Percentiles rank a stretch among this genome's conserved stretches.
Evolutionary conservation across 345 rosid species (phyloP).

Genomic region (Euclidium syriacum): DNA sequence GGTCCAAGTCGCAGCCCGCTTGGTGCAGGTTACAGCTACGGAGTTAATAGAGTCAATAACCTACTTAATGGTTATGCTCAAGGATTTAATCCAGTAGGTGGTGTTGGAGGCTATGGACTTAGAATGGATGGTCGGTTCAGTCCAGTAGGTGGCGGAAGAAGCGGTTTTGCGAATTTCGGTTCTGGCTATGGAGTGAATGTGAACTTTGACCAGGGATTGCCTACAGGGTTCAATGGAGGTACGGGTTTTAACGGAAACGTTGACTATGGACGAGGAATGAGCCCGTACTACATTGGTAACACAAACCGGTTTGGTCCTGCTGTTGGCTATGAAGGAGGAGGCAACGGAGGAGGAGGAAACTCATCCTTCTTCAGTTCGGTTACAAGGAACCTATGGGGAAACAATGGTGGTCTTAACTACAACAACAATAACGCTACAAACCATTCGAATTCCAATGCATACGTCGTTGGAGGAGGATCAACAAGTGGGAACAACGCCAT

Average conservation of each 20-base stretch:
- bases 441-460: conserved; percentile 37
- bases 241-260: conserved; percentile 51
- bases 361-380: conserved; percentile 60
- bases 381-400: conserved; percentile 80
- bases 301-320: conserved; percentile 65
- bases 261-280: conserved; percentile 66
- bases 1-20: conserved; percentile 74
- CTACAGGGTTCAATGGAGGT: conserved; percentile 55
- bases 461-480: conserved; percentile 51
- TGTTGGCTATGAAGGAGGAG: conserved; percentile 48
- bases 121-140: conserved; percentile 78
- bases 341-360: conserved; percentile 52
- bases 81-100: conserved; percentile 49
- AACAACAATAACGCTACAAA: conserved; percentile 35
- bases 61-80: conserved; percentile 68
- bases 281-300: conserved; percentile 63
- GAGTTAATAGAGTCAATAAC: conserved; percentile 60
- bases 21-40: conserved; percentile 60
- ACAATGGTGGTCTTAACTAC: conserved; percentile 35
- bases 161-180: conserved; percentile 36
- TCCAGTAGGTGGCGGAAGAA: conserved; percentile 59
- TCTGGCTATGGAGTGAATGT: conserved; percentile 68
- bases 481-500: conserved; percentile 37
- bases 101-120: conserved; percentile 42
- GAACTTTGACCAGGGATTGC: conserved; percentile 69